phyloP scores from a whole-genome alignment of 805 yeast genomes.

The Wickerhamiella siamensis region DNA sequence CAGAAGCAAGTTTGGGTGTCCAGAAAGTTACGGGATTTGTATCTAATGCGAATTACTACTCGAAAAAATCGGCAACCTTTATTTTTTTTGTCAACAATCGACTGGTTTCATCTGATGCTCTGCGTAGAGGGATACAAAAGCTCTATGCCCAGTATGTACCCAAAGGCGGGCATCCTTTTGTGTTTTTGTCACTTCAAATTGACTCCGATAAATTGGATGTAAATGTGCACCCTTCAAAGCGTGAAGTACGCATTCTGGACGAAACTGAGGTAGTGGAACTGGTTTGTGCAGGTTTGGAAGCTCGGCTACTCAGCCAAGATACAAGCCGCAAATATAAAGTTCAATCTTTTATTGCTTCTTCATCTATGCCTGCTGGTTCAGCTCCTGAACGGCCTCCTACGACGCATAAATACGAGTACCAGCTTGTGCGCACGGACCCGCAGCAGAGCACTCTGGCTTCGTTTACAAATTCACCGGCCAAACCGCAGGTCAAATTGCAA shows the following conservation, averaged over 20 bases:
- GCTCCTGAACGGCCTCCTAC: not conserved
- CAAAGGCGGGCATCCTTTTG: conserved; percentile 61
- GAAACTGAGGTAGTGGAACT: conserved; percentile 74
- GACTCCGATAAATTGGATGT: conserved; percentile 69
- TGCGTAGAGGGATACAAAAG: conserved; percentile 51
- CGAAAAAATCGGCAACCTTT: conserved; percentile 51
- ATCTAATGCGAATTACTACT: conserved; percentile 55
- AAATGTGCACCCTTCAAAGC: conserved; percentile 89
- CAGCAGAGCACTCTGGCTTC: conserved; percentile 42
- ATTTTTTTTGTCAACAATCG: conserved; percentile 77
- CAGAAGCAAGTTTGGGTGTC: conserved; percentile 33
- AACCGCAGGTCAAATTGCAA: too few relatives aligned
- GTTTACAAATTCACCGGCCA: conserved; percentile 12
- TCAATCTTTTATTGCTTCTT: conserved; percentile 28
- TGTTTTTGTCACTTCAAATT: conserved; percentile 57
- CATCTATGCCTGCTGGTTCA: conserved; percentile 27
- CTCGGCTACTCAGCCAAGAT: conserved; percentile 41
- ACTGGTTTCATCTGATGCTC: conserved; percentile 67
- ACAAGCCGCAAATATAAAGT: conserved; percentile 54
- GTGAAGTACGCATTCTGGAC: conserved; percentile 72
- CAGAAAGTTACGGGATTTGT: conserved; percentile 41
- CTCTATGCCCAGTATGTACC: conserved; percentile 58
- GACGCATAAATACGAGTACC: conserved; percentile 36
- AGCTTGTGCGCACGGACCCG: conserved; percentile 58
- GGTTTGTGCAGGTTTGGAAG: conserved; percentile 38